Conservation (phyloP, 2,329 filamentous ascomycete species). For the Epicoccum nigrum region DNA sequence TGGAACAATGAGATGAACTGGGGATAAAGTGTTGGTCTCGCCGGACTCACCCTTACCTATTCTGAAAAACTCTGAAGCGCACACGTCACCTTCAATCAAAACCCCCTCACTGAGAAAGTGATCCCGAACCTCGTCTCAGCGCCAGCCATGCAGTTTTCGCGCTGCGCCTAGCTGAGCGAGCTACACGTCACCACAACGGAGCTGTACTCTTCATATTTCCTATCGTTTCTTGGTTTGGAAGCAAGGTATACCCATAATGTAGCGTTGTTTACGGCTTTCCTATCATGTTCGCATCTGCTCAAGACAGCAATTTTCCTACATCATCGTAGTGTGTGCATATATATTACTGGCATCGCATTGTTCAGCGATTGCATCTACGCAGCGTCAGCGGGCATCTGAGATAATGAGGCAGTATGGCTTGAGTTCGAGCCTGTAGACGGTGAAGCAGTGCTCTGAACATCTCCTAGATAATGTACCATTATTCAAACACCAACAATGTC, state of each 20-base stretch:
- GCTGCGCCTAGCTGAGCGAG: conserved; percentile 31
- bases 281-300: conserved; percentile 12
- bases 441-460: conserved; percentile 7
- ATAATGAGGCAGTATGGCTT: conserved; percentile 23
- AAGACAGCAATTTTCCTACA: conserved; percentile 9
- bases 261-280: conserved; percentile 31
- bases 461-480: conserved; percentile 17
- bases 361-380: conserved; percentile 7
- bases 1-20: conserved; percentile 46
- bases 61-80: neutral
- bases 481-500: neutral
- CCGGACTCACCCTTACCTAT: neutral
- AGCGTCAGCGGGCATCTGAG: conserved; percentile 17
- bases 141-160: conserved; percentile 3
- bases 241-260: conserved; percentile 47
- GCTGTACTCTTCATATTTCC: conserved; percentile 26
- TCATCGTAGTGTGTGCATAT: conserved; percentile 14
- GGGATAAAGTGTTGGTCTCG: conserved; percentile 29
- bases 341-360: conserved; percentile 4
- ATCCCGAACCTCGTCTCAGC: conserved; percentile 45
- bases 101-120: conserved; percentile 47
- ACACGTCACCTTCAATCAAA: neutral
- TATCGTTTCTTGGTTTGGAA: conserved; percentile 31
- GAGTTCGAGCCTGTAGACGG: conserved; percentile 21
- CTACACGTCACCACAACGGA: conserved; percentile 47